Base-by-base conservation (phyloP, 371 early-diverging fungal genomes). In the Polyrhizophydium stewartii region DNA sequence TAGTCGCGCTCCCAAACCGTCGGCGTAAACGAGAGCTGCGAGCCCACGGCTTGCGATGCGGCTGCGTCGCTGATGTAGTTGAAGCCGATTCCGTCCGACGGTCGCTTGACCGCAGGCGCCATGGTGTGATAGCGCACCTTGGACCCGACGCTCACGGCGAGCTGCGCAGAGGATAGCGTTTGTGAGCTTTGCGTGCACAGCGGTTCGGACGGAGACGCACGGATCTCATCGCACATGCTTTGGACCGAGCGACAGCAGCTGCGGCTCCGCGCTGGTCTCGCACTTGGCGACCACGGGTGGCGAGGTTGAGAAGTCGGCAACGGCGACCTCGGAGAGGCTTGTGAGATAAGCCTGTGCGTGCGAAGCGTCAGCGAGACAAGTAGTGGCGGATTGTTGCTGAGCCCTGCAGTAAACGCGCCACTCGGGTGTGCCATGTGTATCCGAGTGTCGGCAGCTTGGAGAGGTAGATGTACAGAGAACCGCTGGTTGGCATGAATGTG, bases 241-340 rank as follows among this genome's bases (percentile, higher is more conserved):
- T 10, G 64, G 74, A 12, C 79, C 79, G 25, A 78, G 56, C 16
- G 69, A 72, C 3, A 78, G 49, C 1, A 66, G n/a, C 12, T 66
- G 58, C 16, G 76, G 76, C 59, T 78, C 79, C n/a, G 71, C 22
- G 19, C 68, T 70, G 6, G 73, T 49, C 35, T 67, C 66, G 55
- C 60, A 63, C 32, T 63, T 69, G 38, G 65, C 55, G 61, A 45
- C 61, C 58, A n/a, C 61, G 68, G 43, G 58, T 56, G 46, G 71
- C 32, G 24, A 38, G 45, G 40, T 60, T 47, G 17, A 37, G 47
- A 13, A 52, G 46, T 73, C 76, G 21, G 55, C 38, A n/a, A 72
- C 53, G 12, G 70, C 63, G 9, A 76, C 49, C 51, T 71, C 76
- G 12, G 61, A 53, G 17, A 77, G 57, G 3, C 56, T 57, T 10